These are phyloP conservation scores for Emergomyces orientalis DNA, from an alignment of 2,329 filamentous ascomycete genomes.

Conservation along the genomic window DNA sequence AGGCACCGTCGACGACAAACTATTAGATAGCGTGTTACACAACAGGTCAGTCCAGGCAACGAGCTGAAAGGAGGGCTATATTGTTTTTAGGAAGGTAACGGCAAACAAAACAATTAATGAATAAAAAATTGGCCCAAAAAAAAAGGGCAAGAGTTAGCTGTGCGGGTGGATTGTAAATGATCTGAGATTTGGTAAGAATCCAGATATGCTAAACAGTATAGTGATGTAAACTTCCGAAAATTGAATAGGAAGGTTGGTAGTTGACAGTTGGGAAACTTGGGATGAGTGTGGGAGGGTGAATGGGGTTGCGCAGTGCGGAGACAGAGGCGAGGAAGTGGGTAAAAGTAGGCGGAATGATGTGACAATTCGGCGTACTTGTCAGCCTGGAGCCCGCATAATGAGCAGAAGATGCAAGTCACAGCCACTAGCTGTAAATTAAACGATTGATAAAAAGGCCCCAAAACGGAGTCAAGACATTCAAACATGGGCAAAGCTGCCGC, in stretches of 20 bases:
- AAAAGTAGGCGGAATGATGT: background rate
- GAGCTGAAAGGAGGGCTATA: background rate
- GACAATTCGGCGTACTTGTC: background rate
- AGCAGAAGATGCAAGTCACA: background rate
- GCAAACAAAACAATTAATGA: background rate
- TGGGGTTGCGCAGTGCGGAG: too few species aligned
- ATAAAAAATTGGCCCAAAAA: background rate
- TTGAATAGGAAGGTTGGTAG: too few species aligned
- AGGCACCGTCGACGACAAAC: conserved; percentile 92
- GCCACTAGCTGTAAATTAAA: conserved; percentile 3
- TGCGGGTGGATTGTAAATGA: background rate
- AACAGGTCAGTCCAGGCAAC: conserved; percentile 4
- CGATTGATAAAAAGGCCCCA: background rate
- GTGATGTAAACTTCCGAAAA: background rate
- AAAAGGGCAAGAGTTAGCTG: background rate
- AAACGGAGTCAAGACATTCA: background rate
- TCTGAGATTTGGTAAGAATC: background rate
- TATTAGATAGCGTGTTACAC: conserved; percentile 30
- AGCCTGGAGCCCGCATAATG: background rate
- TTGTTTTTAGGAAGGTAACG: background rate
- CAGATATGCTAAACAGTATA: background rate
- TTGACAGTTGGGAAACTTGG: background rate
- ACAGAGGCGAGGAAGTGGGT: background rate
- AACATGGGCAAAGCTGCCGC: background rate
- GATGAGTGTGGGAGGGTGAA: too few species aligned